Evolutionary conservation across 1,139 yeast species (phyloP), one percentile per base, ranked within the genome.

Genomic region (Komagataea norvegica): DNA sequence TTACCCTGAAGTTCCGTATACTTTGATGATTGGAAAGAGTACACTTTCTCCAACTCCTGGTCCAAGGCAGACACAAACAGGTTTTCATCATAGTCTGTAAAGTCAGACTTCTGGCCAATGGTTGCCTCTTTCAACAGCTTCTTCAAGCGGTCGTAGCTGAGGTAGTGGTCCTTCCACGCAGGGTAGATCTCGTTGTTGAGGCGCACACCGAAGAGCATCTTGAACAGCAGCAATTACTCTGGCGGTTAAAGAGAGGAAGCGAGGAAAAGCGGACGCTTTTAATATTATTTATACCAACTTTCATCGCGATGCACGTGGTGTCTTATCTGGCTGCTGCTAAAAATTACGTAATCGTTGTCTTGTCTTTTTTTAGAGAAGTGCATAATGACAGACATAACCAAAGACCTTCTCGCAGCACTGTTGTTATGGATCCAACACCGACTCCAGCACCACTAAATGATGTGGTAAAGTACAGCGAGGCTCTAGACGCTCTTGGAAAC

Each of bases 1-100:
- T 73, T 71, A 29, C 73, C 75, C 59, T 80, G 78, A 51, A 91
- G 68, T 45, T 76, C 78, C 42, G 78, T 77, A 60, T 80, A 91
- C 59, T 79, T 80, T 32, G 74, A 64, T 29, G 74, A 69, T 58
- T 89, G 96, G 62, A 91, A 91, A 14, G 84, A 68, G 62, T 87
- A 91, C n/a, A 91, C 97, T 62, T 87, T 88, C 57, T 89, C 96
- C 48, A 91, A 70, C 57, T 89, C 95, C 23, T 72, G 65, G 60
- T 91, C 97, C 48, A 91, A 70, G n/a, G 77, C 78, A 37, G 77
- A 64, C 20, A 88, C 97, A 59, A 91, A 91, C 25, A 70, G 67
- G 39, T 80, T 77, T 63, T 91, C 98, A 57, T 91, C 96, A 31
- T 70, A 70, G 42, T 85, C 95, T 11, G 78, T 62, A 94, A 95